Conservation (phyloP, 1,284 basidiomycete genomes). For the Clitocybe nebularis region DNA sequence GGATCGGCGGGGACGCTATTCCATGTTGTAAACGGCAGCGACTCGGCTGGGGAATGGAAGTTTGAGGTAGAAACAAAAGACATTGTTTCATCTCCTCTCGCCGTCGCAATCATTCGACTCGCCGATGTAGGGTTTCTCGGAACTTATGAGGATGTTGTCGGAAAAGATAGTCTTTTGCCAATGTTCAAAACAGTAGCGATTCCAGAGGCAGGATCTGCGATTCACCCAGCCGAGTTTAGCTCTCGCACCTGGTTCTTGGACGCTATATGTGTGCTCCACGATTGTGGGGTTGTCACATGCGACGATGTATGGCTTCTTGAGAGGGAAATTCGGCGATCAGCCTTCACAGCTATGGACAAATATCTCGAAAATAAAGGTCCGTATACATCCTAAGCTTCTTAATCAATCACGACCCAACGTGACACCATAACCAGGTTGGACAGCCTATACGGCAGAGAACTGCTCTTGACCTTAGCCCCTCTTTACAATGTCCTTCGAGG, state of each 20-base stretch:
- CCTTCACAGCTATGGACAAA: constrained; percentile 43
- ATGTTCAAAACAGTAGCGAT: constrained; percentile 38
- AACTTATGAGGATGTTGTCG: constrained; percentile 37
- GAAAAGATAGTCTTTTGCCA: constrained; percentile 32
- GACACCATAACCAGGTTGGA: constrained; percentile 16
- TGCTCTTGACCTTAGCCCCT: constrained; percentile 13
- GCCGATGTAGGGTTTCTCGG: constrained; percentile 37
- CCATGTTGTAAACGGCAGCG: constrained; percentile 32
- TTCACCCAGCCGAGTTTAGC: constrained; percentile 32
- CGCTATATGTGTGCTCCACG: constrained; percentile 39
- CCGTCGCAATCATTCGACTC: constrained; percentile 38
- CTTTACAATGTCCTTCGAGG: too few species aligned
- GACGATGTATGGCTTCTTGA: constrained; percentile 43
- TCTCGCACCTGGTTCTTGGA: constrained; percentile 44
- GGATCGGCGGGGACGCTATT: constrained; percentile 39
- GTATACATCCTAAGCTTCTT: constrained; percentile 8
- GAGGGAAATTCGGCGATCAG: constrained; percentile 38
- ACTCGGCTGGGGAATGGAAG: constrained; percentile 29
- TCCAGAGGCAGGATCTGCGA: constrained; percentile 24
- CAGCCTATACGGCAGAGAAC: constrained; percentile 12
- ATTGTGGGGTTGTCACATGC: constrained; percentile 41
- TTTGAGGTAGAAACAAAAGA: constrained; percentile 33
- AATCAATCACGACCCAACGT: neutral
- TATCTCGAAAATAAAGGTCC: constrained; percentile 40
- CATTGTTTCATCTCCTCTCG: constrained; percentile 33